Evolutionary conservation across 305 asterid genomes (phyloP).

Genomic region (Andrographis paniculata): DNA sequence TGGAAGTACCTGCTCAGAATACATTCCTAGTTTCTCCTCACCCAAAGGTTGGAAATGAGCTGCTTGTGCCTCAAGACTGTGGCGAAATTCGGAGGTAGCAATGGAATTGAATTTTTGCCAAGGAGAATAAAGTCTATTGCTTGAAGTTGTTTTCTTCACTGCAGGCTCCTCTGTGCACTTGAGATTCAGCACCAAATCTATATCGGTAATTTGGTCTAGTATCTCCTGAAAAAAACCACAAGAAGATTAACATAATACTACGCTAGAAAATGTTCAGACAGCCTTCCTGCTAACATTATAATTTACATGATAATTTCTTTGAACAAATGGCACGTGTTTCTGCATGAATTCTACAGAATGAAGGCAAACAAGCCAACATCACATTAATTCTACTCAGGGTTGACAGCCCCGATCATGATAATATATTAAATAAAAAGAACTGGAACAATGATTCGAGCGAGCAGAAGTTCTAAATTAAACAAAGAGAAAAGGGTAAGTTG

Average conservation of each 20-base stretch:
- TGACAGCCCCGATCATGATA: no score
- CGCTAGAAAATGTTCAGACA: background rate
- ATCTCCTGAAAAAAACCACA: slow-evolving; percentile 48
- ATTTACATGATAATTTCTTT: no score
- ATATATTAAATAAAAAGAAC: background rate
- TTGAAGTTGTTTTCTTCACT: slow-evolving; percentile 28
- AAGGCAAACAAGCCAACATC: no score
- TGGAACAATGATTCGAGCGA: background rate
- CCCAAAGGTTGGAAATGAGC: slow-evolving; percentile 28
- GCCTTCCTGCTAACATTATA: background rate
- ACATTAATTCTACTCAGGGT: no score
- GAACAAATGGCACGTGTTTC: no score
- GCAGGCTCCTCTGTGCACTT: slow-evolving; percentile 41
- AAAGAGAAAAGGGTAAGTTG: background rate
- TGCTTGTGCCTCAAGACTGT: slow-evolving; percentile 21
- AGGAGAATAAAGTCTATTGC: slow-evolving; percentile 34
- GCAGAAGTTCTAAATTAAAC: background rate
- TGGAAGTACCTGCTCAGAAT: slow-evolving; percentile 56
- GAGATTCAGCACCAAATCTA: slow-evolving; percentile 81
- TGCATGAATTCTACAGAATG: no score
- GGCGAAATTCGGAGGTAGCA: slow-evolving; percentile 36
- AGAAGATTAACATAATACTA: background rate
- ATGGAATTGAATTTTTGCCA: slow-evolving; percentile 32
- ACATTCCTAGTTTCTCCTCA: slow-evolving; percentile 33
- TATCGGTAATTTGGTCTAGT: slow-evolving; percentile 65